Evolutionary conservation across 2,329 filamentous ascomycete genomes (phyloP), one percentile per base, ranked within the genome.

Genomic region (Ophiostoma populinum): DNA sequence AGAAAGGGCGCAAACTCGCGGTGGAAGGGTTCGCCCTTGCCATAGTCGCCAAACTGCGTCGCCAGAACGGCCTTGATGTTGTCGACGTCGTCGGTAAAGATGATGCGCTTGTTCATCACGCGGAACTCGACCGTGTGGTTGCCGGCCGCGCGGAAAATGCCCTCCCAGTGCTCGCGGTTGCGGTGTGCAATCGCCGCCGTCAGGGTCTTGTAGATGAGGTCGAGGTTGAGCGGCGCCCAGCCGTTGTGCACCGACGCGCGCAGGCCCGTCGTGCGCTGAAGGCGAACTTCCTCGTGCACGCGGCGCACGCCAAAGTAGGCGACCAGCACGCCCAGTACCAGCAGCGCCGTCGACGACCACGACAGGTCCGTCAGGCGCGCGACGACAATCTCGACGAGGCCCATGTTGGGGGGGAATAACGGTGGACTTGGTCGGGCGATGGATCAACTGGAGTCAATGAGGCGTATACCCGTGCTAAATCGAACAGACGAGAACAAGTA

Each of bases 41-140:
- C 86, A 50, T 75, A 94, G 49, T 92, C 80, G 26, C 58, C 57
- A 49, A 94, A 94, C 49, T 93, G 82, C 1, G 77, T 79, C 0
- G 85, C 80, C n/a, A 94, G 62, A 16, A 94, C 66, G 6, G 86
- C 81, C 54, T 93, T 92, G 59, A 92, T 79, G 50, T 93, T 93
- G 48, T 92, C 82, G 1, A 80, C 79, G 45, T 93, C 83, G 5
- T 70, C 69, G 0, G 86, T 93, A 48, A 90, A 65, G 40, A 92
- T 53, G 16, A 77, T 53, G n/a, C 80, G 70, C 32, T 57, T 51
- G 32, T 66, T 63, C 2, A 70, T 47, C 6, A 72, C 46, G 2
- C 61, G 61, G 9, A 58, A 52, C 54, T 87, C 80, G 25, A 65
- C 56, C 0, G 80, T 86, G 45, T 62, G 73, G 21, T 55, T 50